Evolutionary conservation across 164 flowering plant species (phyloP).

Genomic region (Vitis vinifera): DNA sequence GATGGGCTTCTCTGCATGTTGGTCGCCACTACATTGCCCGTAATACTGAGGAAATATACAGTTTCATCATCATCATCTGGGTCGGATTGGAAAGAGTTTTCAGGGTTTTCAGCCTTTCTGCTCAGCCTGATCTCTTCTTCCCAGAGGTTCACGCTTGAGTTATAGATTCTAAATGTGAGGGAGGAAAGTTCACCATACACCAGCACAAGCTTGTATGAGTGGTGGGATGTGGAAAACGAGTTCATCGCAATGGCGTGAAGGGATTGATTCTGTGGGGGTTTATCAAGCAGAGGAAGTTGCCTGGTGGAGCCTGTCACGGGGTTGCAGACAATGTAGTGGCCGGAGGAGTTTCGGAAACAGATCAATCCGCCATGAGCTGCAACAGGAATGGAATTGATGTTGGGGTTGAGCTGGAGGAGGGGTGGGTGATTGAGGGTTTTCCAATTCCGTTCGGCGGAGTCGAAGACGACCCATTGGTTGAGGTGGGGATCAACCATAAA

Average conservation of each 20-base stretch:
- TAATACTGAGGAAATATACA: constrained; percentile 57
- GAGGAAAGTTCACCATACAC: constrained; percentile 51
- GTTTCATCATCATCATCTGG: constrained; percentile 30
- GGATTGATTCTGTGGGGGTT: constrained; percentile 10
- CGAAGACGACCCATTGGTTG: constrained; percentile 45
- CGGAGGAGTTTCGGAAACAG: constrained; percentile 40
- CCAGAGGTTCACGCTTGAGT: constrained; percentile 40
- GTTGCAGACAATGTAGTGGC: constrained; percentile 47
- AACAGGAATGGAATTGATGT: constrained; percentile 47
- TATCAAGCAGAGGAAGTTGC: constrained; percentile 31
- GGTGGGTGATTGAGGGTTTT: constrained; percentile 42
- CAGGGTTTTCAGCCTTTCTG: constrained; percentile 7
- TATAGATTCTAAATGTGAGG: constrained; percentile 38
- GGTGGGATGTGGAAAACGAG: constrained; percentile 11
- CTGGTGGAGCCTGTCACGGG: constrained; percentile 49
- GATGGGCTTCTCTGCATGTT: constrained; percentile 67
- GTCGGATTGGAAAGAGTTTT: constrained; percentile 9
- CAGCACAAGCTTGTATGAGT: constrained; percentile 44
- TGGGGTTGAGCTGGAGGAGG: constrained; percentile 13
- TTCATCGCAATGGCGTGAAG: constrained; percentile 64
- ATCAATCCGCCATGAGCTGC: constrained; percentile 65
- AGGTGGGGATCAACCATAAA: constrained; percentile 56
- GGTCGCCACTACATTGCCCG: constrained; percentile 64
- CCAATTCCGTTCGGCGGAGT: constrained; percentile 60
- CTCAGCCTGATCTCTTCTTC: constrained; percentile 17